Percentiles rank a stretch among this genome's conserved stretches.
Evolutionary conservation across 208 protist genomes (phyloP).

Genomic region (Trypanosoma brucei): DNA sequence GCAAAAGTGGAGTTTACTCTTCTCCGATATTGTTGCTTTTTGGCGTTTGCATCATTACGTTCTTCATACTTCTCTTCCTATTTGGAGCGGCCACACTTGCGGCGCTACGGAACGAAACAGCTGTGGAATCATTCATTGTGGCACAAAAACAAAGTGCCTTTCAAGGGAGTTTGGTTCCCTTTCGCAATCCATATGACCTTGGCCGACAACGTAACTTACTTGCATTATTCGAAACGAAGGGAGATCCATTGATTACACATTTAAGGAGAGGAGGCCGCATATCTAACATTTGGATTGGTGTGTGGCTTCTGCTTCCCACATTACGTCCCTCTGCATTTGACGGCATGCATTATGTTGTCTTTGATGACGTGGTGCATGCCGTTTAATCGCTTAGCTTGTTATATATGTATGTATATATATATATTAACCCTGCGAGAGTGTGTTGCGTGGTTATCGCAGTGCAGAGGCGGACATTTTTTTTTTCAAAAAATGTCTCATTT

Average conservation of each 20-base stretch:
- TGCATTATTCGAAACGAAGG: conserved; percentile 41
- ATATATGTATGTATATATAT: too few species aligned
- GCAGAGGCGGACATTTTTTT: neutral
- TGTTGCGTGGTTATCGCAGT: neutral
- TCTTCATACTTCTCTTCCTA: conserved; percentile 50
- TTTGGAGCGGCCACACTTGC: conserved; percentile 23
- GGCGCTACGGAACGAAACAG: conserved; percentile 56
- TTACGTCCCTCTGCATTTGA: conserved; percentile 37
- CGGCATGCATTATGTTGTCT: conserved; percentile 68
- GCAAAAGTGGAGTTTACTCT: neutral
- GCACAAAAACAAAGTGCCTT: conserved; percentile 27
- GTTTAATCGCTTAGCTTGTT: conserved; percentile 1
- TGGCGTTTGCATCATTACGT: conserved; percentile 31
- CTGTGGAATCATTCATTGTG: conserved; percentile 50
- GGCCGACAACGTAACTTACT: conserved; percentile 65
- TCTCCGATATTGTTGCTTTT: conserved; percentile 31
- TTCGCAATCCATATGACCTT: conserved; percentile 70
- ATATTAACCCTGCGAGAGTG: too few species aligned
- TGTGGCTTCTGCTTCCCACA: conserved; percentile 59
- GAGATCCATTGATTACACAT: conserved; percentile 38
- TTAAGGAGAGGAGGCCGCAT: neutral
- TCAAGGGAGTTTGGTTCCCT: conserved; percentile 23
- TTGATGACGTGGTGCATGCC: conserved; percentile 27
- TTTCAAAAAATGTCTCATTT: neutral
- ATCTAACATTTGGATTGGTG: conserved; percentile 18